phyloP scores from a whole-genome alignment of 2,329 filamentous ascomycete species.

The Phaeomoniella chlamydospora region DNA sequence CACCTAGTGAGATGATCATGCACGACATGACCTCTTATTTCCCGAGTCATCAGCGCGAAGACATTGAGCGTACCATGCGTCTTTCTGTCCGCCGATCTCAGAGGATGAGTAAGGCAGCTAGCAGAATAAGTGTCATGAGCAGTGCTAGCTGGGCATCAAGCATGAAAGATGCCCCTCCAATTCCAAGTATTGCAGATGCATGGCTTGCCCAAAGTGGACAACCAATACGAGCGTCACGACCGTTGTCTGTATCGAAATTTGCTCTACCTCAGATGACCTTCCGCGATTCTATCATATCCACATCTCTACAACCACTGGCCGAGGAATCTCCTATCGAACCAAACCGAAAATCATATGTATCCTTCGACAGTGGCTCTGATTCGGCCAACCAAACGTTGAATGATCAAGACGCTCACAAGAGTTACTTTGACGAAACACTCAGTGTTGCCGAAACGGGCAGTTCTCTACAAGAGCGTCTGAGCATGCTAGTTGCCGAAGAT shows the following conservation, averaged over 20 bases:
- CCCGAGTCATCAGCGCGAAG: conserved; percentile 82
- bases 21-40: conserved; percentile 96
- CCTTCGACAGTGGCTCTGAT: conserved; percentile 45
- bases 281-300: conserved; percentile 79
- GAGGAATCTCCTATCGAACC: conserved; percentile 80
- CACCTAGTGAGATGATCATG: conserved; percentile 92
- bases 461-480: conserved; percentile 69
- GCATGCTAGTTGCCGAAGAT: conserved; percentile 73
- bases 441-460: conserved; percentile 51
- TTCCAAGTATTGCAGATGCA: conserved; percentile 86
- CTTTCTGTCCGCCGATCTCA: conserved; percentile 84
- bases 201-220: conserved; percentile 60
- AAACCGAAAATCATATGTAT: conserved; percentile 93
- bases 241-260: conserved; percentile 45
- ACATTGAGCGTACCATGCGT: conserved; percentile 89
- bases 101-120: conserved; percentile 82
- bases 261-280: conserved; percentile 49
- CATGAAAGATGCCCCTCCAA: conserved; percentile 80
- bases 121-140: conserved; percentile 83
- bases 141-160: conserved; percentile 88
- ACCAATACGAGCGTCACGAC: conserved; percentile 34
- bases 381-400: conserved; percentile 55
- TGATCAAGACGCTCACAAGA: conserved; percentile 62
- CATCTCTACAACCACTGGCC: conserved; percentile 74
- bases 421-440: conserved; percentile 74